Base-by-base conservation (phyloP, 2,329 filamentous ascomycete species). In the Exserohilum rostratum region DNA sequence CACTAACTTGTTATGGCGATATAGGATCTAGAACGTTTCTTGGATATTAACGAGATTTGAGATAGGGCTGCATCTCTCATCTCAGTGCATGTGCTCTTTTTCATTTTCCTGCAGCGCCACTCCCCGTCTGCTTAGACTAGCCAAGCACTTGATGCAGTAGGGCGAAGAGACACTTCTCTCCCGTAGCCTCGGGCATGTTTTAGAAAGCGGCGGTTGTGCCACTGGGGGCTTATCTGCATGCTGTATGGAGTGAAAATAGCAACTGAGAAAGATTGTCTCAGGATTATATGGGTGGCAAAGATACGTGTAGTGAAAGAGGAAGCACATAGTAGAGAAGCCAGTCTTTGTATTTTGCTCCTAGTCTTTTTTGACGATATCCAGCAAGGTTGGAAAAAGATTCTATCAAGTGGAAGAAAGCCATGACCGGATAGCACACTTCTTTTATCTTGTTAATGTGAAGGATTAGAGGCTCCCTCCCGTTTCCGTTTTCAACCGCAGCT, bases 141-240 rank as follows among this genome's bases (percentile, higher is more conserved):
- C 51, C 13, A 54, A 37, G 50, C 65, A 67, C n/a, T 50, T 22
- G 22, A 58, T 52, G 47, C 65, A 67, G 37, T 52, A 27, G 1
- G 63, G 61, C 20, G 65, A 60, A 45, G 33, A 57, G 7, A 65
- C 51, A 38, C 50, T 55, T 48, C 58, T 67, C 43, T 66, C 58
- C 57, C 60, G 64, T 10, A 60, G 29, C 29, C 57, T 40, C 20
- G 61, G 58, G 46, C 65, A 67, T 1, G 43, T 18, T 5, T 35
- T 22, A 9, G 53, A 34, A 9, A 38, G 55, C 3, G 57, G 35
- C 12, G 51, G 55, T 12, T 62, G 60, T 27, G 50, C 48, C 1
- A 31, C 5, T n/a, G 13, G 7, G 50, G 34, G 25, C 12, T 43
- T 10, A 3, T 18, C 6, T 38, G 31, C 13, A 27, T 31, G 22